Base-by-base conservation (phyloP, 768 basidiomycete species). In the Candolleomyces eurysporus region DNA sequence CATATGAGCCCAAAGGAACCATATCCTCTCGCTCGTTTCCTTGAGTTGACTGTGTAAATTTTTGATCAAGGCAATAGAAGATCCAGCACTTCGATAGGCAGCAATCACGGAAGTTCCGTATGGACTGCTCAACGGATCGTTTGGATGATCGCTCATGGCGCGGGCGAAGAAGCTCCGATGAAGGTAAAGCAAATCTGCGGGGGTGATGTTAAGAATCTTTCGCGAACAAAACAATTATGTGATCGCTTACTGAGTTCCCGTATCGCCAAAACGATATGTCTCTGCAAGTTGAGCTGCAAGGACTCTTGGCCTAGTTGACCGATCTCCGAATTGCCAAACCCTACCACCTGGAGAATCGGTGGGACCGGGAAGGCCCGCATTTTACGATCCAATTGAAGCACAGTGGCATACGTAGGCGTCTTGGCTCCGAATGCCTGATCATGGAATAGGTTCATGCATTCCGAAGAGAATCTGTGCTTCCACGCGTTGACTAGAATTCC, bases 151-250 rank as follows among this genome's bases (percentile, higher is more conserved):
- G 66, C 83, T 86, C 61, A 90, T 82, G 3, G 88, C 88, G 48
- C 86, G 81, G 26, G 88, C 88, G 64, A 90, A 89, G 75, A 89
- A 90, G 69, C 85, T 86, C 64, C 88, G 80, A 67, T 90, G 88
- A 42, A 90, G 76, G 71, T 89, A 90, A 17, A 90, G 75, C 39
- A 89, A 78, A 72, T 87, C 88, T 89, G 66, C 45, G 60, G 55
- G 61, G n/a, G 17, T 32, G 11, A 50, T 53, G 55, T 58, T 64
- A 59, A 61, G 39, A 54, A 53, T 50, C 31, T 55, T 21, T 22
- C 21, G 16, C 40, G 8, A 36, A 58, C 56, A 55, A 36, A 51
- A 59, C 13, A 31, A 32, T 48, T 5, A 40, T 58, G 49, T 48
- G 59, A 57, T 36, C 59, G 63, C 87, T 61, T 65, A 88, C 88